Evolutionary conservation across 2,329 filamentous ascomycete species (phyloP).

Genomic region (Cercospora citrullina): DNA sequence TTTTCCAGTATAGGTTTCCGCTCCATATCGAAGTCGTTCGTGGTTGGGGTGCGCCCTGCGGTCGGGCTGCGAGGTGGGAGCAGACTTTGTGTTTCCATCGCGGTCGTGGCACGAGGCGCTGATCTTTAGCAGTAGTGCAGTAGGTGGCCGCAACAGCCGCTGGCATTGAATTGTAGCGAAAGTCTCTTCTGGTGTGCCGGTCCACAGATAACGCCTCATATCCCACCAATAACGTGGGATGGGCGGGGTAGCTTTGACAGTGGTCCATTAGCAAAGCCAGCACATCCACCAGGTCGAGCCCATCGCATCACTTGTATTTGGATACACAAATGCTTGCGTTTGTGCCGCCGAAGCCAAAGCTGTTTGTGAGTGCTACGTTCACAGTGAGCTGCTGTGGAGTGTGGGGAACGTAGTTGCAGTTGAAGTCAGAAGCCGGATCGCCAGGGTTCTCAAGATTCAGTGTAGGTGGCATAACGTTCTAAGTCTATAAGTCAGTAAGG

Average conservation of each 20-base stretch:
- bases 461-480: slow-evolving; percentile 83
- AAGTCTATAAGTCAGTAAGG: slow-evolving; percentile 11
- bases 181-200: neutral
- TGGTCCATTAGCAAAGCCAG: slow-evolving; percentile 1
- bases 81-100: slow-evolving; percentile 5
- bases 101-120: neutral
- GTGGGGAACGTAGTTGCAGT: slow-evolving; percentile 83
- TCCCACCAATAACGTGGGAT: neutral
- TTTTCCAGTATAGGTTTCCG: slow-evolving; percentile 20
- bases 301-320: slow-evolving; percentile 35
- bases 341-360: slow-evolving; percentile 96
- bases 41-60: neutral
- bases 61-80: neutral
- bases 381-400: slow-evolving; percentile 69
- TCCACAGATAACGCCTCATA: slow-evolving; percentile 2
- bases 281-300: neutral
- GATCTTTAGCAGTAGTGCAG: neutral
- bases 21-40: slow-evolving; percentile 18
- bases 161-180: slow-evolving; percentile 1
- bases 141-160: neutral
- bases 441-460: slow-evolving; percentile 71
- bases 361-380: slow-evolving; percentile 81
- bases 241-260: slow-evolving; percentile 23
- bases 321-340: slow-evolving; percentile 87
- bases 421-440: slow-evolving; percentile 60